Evolutionary conservation across 129 eudicot genomes (phyloP).

Genomic region (Helianthus annuus): DNA sequence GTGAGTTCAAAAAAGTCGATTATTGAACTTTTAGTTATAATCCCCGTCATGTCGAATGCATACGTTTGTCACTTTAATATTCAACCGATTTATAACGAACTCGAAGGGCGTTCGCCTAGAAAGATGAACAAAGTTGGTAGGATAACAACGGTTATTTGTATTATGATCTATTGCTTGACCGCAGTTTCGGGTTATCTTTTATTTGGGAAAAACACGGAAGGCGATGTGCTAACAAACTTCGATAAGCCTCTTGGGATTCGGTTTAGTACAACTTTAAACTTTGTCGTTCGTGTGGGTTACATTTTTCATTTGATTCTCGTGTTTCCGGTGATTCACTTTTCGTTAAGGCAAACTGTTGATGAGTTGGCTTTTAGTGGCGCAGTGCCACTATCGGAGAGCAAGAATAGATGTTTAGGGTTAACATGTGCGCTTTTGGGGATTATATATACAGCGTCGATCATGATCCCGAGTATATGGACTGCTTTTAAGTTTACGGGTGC

Average conservation of each 20-base stretch:
- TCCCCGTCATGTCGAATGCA: slow-evolving; percentile 91
- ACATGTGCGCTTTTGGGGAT: slow-evolving; percentile 50
- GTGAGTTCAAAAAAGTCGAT: slow-evolving; percentile 64
- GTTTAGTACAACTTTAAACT: slow-evolving; percentile 56
- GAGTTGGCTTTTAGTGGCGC: slow-evolving; percentile 51
- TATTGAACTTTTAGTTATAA: slow-evolving; percentile 76
- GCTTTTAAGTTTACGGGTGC: slow-evolving; percentile 97
- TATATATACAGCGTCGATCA: slow-evolving; percentile 56
- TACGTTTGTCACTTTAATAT: slow-evolving; percentile 88
- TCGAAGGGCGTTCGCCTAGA: slow-evolving; percentile 58
- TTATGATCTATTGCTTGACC: slow-evolving; percentile 65
- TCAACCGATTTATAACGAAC: slow-evolving; percentile 91
- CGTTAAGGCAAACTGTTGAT: slow-evolving; percentile 75
- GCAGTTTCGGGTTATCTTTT: slow-evolving; percentile 83
- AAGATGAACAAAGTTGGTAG: slow-evolving; percentile 81
- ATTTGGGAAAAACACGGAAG: slow-evolving; percentile 78
- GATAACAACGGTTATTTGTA: slow-evolving; percentile 65
- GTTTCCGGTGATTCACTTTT: slow-evolving; percentile 91
- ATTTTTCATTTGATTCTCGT: slow-evolving; percentile 78
- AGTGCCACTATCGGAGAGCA: slow-evolving; percentile 59
- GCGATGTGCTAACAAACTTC: slow-evolving; percentile 83
- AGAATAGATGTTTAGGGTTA: slow-evolving; percentile 57
- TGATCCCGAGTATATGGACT: slow-evolving; percentile 87
- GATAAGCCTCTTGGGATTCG: slow-evolving; percentile 76
- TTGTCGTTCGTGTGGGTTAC: slow-evolving; percentile 77